Base-by-base conservation (phyloP, 768 basidiomycete genomes). In the Termitomyces sp. region DNA sequence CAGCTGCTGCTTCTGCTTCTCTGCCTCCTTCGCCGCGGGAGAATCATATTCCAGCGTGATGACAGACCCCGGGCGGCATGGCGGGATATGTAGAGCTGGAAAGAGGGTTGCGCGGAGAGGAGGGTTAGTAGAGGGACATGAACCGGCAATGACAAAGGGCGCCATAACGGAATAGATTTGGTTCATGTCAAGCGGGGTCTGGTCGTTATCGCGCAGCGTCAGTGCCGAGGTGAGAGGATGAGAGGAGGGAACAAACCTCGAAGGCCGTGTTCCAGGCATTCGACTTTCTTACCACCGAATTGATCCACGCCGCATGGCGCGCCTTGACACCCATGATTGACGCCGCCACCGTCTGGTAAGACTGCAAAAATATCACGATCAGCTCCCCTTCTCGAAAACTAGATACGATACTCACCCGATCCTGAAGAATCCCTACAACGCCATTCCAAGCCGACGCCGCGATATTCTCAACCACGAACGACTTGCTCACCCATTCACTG, bases 221-320 rank as follows among this genome's bases (percentile, higher is more conserved):
- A 25, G 32, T 8, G 2, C 32, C n/a, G n/a, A n/a, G n/a, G n/a
- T n/a, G n/a, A n/a, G n/a, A n/a, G n/a, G n/a, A n/a, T n/a, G 11
- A n/a, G 14, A 25, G 41, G 37, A 41, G 16, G 5, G 21, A 27
- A 58, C 62, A 21, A 59, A 80, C 83, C 67, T 87, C 84, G n/a
- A 65, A 84, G 9, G 84, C 71, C 2, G 40, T 17, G 19, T 41
- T 41, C 40, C 40, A 11, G 19, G 11, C 16, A 19, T 41, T 11
- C 3, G 40, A 41, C 40, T 41, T 17, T 8, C 72, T 69, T 38
- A 82, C 76, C 17, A 80, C 74, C 1, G 78, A 76, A 59, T 75
- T 73, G 35, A 88, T 68, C 85, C 85, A 89, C 2, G 79, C 72
- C n/a, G 82, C 77, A 56, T 89, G 86, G 40, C 85, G 78, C 31